Percentiles rank a stretch among this genome's conserved stretches.
Conservation (phyloP, 2,329 filamentous ascomycete genomes). For the Trichoderma breve region DNA sequence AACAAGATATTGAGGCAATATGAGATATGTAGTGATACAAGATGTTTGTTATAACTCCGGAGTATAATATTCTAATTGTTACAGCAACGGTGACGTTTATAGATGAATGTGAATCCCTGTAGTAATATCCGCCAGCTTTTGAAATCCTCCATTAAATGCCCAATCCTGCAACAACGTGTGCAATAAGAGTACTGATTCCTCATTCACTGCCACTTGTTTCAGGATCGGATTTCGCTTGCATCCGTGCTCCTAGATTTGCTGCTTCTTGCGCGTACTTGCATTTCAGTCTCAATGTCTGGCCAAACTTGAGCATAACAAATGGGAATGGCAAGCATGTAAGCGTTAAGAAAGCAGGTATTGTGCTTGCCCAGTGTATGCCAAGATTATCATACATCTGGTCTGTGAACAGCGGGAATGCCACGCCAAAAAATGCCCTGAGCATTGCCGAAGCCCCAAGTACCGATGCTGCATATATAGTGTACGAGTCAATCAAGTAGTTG, state of each 20-base stretch:
- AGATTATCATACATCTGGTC: neutral
- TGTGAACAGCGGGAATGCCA: neutral
- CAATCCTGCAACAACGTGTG: too few species aligned
- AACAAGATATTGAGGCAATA: too few species aligned
- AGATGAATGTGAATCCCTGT: too few species aligned
- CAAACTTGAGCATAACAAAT: neutral
- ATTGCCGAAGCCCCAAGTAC: neutral
- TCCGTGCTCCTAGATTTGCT: neutral
- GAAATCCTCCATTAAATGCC: too few species aligned
- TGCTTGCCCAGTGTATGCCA: neutral
- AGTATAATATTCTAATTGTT: too few species aligned
- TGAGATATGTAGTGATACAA: too few species aligned
- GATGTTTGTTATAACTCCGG: too few species aligned
- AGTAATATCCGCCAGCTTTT: too few species aligned
- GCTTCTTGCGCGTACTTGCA: slow-evolving; percentile 3
- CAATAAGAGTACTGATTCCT: neutral
- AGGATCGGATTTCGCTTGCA: neutral
- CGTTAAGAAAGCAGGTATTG: neutral
- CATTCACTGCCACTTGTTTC: neutral
- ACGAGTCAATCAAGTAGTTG: neutral
- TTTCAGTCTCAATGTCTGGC: neutral
- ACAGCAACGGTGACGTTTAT: too few species aligned
- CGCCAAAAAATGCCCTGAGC: slow-evolving; percentile 2
- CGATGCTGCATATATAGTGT: neutral
- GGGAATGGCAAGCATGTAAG: neutral